Conservation (phyloP, 805 yeast species). For the Candida argentea region DNA sequence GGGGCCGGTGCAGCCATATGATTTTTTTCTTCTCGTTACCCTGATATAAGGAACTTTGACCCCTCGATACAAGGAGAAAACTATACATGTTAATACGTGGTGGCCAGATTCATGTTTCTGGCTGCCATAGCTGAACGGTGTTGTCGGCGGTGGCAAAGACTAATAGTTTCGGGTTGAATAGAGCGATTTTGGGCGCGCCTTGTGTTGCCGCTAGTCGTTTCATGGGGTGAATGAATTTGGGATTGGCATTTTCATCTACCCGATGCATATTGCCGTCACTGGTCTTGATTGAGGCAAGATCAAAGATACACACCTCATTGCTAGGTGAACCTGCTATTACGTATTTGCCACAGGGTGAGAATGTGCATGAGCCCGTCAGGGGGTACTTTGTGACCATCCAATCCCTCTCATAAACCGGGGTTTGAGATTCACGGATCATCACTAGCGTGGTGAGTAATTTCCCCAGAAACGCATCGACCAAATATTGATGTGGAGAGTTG, state of each 20-base stretch:
- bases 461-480: conserved; percentile 67
- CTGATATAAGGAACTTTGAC: too few species aligned
- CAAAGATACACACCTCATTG: conserved; percentile 19
- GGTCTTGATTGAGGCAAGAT: conserved; percentile 15
- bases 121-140: conserved; percentile 28
- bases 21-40: too few species aligned
- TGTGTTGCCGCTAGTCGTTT: conserved; percentile 12
- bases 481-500: conserved; percentile 41
- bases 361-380: conserved; percentile 22
- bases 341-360: conserved; percentile 32
- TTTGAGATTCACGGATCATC: conserved; percentile 4
- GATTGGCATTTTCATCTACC: conserved; percentile 11
- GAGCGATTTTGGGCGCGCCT: conserved; percentile 37
- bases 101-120: conserved; percentile 8
- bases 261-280: conserved; percentile 11
- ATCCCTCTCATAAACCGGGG: conserved; percentile 3
- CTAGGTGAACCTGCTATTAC: conserved; percentile 22
- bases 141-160: conserved; percentile 57
- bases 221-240: conserved; percentile 12
- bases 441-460: conserved; percentile 23
- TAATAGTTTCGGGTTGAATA: conserved; percentile 53
- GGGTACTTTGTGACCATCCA: conserved; percentile 18
- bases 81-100: too few species aligned
- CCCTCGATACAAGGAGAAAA: too few species aligned
- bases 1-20: too few species aligned